Percentiles rank a stretch among this genome's conserved stretches.
phyloP scores from a whole-genome alignment of 2,329 filamentous ascomycete genomes.

The Lasiodiplodia sp. region DNA sequence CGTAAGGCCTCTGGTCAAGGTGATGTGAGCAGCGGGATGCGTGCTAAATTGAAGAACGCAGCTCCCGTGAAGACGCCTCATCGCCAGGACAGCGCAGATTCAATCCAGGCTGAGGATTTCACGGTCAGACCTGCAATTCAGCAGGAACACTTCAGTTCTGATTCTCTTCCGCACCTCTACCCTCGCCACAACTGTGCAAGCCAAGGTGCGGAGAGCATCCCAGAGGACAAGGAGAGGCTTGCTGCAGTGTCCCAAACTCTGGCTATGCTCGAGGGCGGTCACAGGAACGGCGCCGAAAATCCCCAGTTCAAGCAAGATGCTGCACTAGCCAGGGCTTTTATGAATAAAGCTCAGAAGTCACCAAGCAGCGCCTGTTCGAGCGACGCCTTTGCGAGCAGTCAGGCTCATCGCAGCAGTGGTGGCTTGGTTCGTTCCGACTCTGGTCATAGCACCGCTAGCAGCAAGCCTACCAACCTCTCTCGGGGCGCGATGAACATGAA shows the following conservation, averaged over 20 bases:
- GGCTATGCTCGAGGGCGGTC: constrained; percentile 9
- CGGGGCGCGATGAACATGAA: not conserved
- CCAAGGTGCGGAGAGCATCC: not conserved
- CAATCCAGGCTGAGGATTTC: constrained; percentile 16
- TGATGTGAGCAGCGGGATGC: not conserved
- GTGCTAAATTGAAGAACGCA: constrained; percentile 7
- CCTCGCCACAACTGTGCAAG: not conserved
- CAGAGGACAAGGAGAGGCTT: not conserved
- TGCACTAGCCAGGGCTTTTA: not conserved
- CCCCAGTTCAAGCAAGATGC: not conserved
- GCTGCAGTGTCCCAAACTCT: constrained; percentile 14
- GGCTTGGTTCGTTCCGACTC: not conserved
- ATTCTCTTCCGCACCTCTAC: not conserved
- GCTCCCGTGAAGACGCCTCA: not conserved
- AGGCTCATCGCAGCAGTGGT: not conserved
- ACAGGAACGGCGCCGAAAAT: not conserved
- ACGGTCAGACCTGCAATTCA: not conserved
- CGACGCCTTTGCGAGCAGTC: not conserved
- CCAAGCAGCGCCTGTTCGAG: not conserved
- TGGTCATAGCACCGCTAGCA: not conserved
- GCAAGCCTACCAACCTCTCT: not conserved
- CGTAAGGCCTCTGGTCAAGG: constrained; percentile 17
- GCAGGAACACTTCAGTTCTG: not conserved
- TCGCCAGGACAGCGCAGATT: constrained; percentile 5
- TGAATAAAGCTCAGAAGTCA: not conserved